phyloP scores from a whole-genome alignment of 129 eudicot species.

The Helianthus annuus region HanXRQr2.0-SUNRISE NC_035444.2:21121865-21122364 shows the following conservation, averaged over 20 bases:
- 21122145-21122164: not conserved
- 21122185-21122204: not conserved
- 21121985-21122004: no score
- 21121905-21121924: no score
- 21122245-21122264: not conserved
- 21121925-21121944: no score
- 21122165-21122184: not conserved
- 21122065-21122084: no score
- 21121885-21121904: no score
- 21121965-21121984: no score
- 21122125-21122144: not conserved
- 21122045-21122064: no score
- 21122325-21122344: not conserved
- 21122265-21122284: not conserved
- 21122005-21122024: no score
- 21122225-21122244: not conserved
- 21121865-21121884: no score
- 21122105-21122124: not conserved
- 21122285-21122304: not conserved
- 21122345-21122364: slow-evolving; percentile 5
- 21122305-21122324: not conserved
- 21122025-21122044: no score
- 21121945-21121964: no score
- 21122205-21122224: not conserved
- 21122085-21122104: no score